Percentiles rank a stretch among this genome's conserved stretches.
Conservation (phyloP, 371 early-diverging fungal genomes). For the Mucor mucedo region DNA sequence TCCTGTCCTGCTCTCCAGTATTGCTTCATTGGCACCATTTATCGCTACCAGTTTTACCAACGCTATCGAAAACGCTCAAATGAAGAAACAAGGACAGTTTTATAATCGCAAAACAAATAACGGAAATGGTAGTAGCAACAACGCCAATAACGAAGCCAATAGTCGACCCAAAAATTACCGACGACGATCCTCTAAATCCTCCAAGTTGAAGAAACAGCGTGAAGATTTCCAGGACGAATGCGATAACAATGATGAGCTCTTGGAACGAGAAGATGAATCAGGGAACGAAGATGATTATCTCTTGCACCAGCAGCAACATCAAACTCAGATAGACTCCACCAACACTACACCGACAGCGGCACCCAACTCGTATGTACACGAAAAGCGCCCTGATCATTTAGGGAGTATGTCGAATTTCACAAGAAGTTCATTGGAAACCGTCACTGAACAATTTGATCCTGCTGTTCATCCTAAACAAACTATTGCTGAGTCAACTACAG, state of each 20-base stretch:
- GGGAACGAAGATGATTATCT: slow-evolving; percentile 1
- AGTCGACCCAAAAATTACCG: slow-evolving; percentile 12
- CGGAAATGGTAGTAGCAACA: neutral
- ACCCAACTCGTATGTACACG: neutral
- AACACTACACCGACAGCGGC: slow-evolving; percentile 24
- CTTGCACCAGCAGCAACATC: neutral
- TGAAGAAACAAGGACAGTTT: slow-evolving; percentile 22
- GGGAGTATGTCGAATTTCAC: slow-evolving; percentile 36
- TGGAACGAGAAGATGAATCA: neutral
- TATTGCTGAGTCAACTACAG: neutral
- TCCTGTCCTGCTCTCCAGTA: slow-evolving; percentile 49
- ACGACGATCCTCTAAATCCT: slow-evolving; percentile 14
- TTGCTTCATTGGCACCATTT: slow-evolving; percentile 58
- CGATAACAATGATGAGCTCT: neutral
- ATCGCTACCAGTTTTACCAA: slow-evolving; percentile 55
- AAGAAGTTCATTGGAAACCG: slow-evolving; percentile 42
- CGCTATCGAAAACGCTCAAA: slow-evolving; percentile 34
- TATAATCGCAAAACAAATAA: slow-evolving; percentile 7
- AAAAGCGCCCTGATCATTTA: slow-evolving; percentile 30
- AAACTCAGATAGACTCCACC: slow-evolving; percentile 5
- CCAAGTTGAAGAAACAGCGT: slow-evolving; percentile 6
- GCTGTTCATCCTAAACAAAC: neutral
- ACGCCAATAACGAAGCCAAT: neutral
- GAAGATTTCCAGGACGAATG: neutral
- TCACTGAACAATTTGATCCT: slow-evolving; percentile 24